Evolutionary conservation across 2,329 filamentous ascomycete species (phyloP).

Genomic region (Talaromyces atroroseus): DNA sequence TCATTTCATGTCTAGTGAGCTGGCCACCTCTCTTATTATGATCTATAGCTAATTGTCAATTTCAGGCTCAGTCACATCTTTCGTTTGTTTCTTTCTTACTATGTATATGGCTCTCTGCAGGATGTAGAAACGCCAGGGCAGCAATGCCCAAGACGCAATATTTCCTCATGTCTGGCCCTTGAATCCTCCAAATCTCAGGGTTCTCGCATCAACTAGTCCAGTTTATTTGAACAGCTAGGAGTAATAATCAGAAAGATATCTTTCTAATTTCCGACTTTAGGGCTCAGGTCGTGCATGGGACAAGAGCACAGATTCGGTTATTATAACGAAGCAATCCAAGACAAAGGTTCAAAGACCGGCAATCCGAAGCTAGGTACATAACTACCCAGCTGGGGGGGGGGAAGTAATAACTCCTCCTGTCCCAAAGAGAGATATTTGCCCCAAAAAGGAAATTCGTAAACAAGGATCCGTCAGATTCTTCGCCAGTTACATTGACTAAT

Average conservation of each 20-base stretch:
- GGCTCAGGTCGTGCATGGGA: neutral
- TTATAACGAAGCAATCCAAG: no score
- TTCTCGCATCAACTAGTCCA: neutral
- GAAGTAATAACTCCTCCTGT: no score
- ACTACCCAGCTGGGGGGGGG: no score
- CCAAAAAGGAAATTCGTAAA: slow-evolving; percentile 4
- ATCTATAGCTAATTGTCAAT: neutral
- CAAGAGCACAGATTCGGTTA: no score
- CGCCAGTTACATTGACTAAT: no score
- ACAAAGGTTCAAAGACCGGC: no score
- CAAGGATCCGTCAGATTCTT: neutral
- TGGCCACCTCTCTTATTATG: neutral
- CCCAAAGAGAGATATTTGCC: neutral
- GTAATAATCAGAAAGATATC: neutral
- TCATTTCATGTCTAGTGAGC: slow-evolving; percentile 1
- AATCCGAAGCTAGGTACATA: no score
- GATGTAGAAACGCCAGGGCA: slow-evolving; percentile 17
- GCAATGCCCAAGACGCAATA: slow-evolving; percentile 18
- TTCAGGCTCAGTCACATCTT: neutral
- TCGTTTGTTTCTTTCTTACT: slow-evolving; percentile 18
- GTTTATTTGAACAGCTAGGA: neutral
- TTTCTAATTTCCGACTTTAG: neutral
- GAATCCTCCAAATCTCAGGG: neutral
- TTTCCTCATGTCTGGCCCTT: slow-evolving; percentile 15
- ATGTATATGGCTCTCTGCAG: slow-evolving; percentile 20